A percentile compares a stretch with the other conserved stretches of the same genome.
These are phyloP conservation scores for Vitis rupestris DNA, from an alignment of 164 flowering plant genomes.

Conservation along the genomic window DNA sequence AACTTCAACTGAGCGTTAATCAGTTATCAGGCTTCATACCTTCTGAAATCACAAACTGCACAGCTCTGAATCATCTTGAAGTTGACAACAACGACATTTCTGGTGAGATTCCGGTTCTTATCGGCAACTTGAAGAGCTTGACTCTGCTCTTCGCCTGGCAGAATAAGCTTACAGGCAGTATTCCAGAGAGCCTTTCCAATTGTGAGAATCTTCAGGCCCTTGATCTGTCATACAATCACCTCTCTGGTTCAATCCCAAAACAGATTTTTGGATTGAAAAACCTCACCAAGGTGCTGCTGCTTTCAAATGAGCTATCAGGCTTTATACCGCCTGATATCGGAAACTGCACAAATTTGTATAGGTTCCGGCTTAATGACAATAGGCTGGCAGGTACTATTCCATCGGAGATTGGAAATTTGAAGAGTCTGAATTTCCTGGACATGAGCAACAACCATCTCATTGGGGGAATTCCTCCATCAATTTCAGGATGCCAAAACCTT, in stretches of 20 bases:
- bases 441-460: constrained; percentile 61
- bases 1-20: constrained; percentile 77
- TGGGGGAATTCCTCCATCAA: constrained; percentile 66
- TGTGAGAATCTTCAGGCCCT: constrained; percentile 79
- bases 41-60: constrained; percentile 56
- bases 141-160: constrained; percentile 84
- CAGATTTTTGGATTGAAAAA: constrained; percentile 62
- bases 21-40: constrained; percentile 79
- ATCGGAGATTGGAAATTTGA: constrained; percentile 70
- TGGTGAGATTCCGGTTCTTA: constrained; percentile 68
- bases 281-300: constrained; percentile 76
- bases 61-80: constrained; percentile 63
- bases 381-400: constrained; percentile 74
- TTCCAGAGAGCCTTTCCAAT: constrained; percentile 66
- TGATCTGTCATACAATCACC: constrained; percentile 79
- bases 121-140: constrained; percentile 63
- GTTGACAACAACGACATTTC: constrained; percentile 77
- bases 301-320: constrained; percentile 81
- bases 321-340: constrained; percentile 86
- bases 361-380: constrained; percentile 61
- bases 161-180: constrained; percentile 67
- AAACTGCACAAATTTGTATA: constrained; percentile 64
- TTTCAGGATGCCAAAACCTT: constrained; percentile 59
- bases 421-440: constrained; percentile 69
- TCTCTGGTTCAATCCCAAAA: constrained; percentile 67